Percentiles rank a stretch among this genome's conserved stretches.
Evolutionary conservation across 163 green algal species (phyloP).

Genomic region (Coccomyxa subellipsoidea): DNA sequence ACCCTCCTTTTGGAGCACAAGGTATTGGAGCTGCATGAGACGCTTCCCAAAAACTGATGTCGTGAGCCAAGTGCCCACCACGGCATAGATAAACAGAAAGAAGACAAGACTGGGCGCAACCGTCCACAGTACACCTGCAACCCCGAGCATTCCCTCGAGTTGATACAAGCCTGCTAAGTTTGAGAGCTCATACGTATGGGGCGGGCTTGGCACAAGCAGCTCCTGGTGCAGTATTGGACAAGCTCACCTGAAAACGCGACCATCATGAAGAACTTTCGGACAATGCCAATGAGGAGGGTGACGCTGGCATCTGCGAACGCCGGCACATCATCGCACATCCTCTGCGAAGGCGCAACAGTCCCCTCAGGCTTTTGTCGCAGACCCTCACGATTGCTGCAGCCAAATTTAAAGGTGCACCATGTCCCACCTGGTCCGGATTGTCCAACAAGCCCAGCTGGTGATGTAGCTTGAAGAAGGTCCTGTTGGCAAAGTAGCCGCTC

Average conservation of each 20-base stretch:
- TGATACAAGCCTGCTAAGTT: no score
- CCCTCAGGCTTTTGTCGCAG: neutral
- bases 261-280: conserved; percentile 72
- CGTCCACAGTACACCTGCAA: conserved; percentile 76
- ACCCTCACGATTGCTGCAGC: no score
- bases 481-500: conserved; percentile 38
- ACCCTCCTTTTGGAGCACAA: conserved; percentile 65
- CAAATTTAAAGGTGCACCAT: no score
- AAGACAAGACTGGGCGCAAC: conserved; percentile 71
- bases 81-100: conserved; percentile 81
- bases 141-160: no score
- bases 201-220: no score
- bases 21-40: conserved; percentile 70
- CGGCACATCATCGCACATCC: conserved; percentile 79
- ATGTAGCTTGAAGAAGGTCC: conserved; percentile 46
- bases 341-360: conserved; percentile 8
- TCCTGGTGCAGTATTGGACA: no score
- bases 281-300: conserved; percentile 58
- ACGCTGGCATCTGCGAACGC: conserved; percentile 60
- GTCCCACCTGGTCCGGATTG: conserved; percentile 65
- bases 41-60: conserved; percentile 61
- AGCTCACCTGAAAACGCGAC: conserved; percentile 67
- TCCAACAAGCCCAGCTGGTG: conserved; percentile 45
- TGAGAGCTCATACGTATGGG: no score
- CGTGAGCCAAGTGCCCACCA: conserved; percentile 74